Evolutionary conservation across 2,329 filamentous ascomycete genomes (phyloP).

Genomic region (Alternaria brassicicola): DNA sequence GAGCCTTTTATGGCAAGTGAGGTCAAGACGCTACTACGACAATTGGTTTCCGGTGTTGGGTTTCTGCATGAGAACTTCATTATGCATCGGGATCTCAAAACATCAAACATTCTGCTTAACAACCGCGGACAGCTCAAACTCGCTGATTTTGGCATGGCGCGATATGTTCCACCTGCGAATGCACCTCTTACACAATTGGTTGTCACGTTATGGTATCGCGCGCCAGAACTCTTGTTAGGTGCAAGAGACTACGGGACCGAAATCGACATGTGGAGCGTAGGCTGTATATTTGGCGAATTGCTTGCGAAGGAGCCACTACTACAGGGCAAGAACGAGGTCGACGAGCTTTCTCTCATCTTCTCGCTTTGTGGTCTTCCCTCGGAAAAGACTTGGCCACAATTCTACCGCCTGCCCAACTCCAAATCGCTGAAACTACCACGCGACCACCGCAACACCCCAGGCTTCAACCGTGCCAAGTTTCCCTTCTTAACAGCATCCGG

Average conservation of each 20-base stretch:
- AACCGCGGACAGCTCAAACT: constrained; percentile 95
- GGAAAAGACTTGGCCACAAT: constrained; percentile 82
- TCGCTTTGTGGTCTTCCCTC: constrained; percentile 85
- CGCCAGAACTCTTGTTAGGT: constrained; percentile 88
- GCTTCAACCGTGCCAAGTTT: constrained; percentile 76
- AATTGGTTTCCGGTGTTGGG: constrained; percentile 78
- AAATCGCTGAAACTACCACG: constrained; percentile 71
- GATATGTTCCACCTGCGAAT: constrained; percentile 73
- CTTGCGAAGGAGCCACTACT: constrained; percentile 81
- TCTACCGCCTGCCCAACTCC: constrained; percentile 86
- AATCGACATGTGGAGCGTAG: constrained; percentile 94
- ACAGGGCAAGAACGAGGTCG: constrained; percentile 90
- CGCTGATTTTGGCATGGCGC: constrained; percentile 97
- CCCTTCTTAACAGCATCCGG: constrained; percentile 80
- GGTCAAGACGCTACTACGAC: constrained; percentile 85
- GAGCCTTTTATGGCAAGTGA: constrained; percentile 93
- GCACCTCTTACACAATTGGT: constrained; percentile 88
- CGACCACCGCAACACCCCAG: constrained; percentile 44
- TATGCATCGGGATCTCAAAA: constrained; percentile 58
- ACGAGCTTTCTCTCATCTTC: constrained; percentile 82
- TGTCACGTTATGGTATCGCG: constrained; percentile 95
- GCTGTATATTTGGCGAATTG: constrained; percentile 94
- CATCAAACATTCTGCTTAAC: constrained; percentile 75
- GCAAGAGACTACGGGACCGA: constrained; percentile 73
- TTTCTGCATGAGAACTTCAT: constrained; percentile 93